Evolutionary conservation across 192 early-diverging fungal species (phyloP), one percentile per base, ranked within the genome.

Genomic region (Backusella psychrophila): DNA sequence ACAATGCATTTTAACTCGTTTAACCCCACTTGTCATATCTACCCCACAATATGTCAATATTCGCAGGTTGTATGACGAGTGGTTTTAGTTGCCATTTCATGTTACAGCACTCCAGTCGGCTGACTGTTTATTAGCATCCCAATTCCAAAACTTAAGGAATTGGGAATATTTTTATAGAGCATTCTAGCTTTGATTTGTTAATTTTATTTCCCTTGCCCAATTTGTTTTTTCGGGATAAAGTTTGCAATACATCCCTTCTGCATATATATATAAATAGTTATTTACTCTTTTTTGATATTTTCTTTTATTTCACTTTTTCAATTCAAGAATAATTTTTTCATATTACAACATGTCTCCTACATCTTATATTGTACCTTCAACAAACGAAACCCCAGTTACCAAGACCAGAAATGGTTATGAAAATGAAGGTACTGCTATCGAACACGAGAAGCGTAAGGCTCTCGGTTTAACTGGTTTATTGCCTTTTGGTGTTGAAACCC

Each of bases 401-500:
- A 70, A 70, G 36, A 42, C 23, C 23, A 38, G 34, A 26, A 26
- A 14, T 26, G 69, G 69, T 42, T 70, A 44, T 42, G 34, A 70
- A 29, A 70, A 70, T 9, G 69, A 70, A 70, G 69, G 93, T 33
- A 94, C 92, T 42, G 84, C 89, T 0, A 85, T 89, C 68, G 69
- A 87, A 17, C 12, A 65, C 5, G 77, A 79, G 1, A 79, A 74
- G 11, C 93, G 95, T 73, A 78, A 80, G n/a, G 80, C 82, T 26
- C 86, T 94, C 36, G 84, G 85, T 42, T 81, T 96, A 71, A 81
- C 85, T 35, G 95, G 95, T 42, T 85, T 96, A 49, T 77, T 90
- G 4, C 96, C 96, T 17, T 76, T 89, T 31, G 90, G 86, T 46
- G 87, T 95, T 77, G 95, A 96, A 86, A 89, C 82, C 63, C 85